A percentile compares a stretch with the other conserved stretches of the same genome.
Evolutionary conservation across 768 basidiomycete species (phyloP).

Genomic region (Trametes meyenii): DNA sequence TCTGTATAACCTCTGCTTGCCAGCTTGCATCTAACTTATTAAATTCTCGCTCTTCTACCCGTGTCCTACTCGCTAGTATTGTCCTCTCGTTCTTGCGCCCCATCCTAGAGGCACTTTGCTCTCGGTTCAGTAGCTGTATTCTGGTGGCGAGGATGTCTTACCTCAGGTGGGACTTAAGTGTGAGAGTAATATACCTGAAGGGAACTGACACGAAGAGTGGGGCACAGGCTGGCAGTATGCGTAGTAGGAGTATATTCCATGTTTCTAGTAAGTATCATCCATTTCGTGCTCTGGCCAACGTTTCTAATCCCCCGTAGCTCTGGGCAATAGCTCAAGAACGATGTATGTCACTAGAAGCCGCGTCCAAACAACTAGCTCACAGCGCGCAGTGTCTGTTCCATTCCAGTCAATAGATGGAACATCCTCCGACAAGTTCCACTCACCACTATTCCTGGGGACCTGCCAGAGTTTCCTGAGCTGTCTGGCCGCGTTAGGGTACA

Average conservation of each 20-base stretch:
- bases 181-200: neutral
- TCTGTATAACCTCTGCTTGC: neutral
- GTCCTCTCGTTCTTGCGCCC: neutral
- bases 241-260: conserved; percentile 89
- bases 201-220: neutral
- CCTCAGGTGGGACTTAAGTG: conserved; percentile 8
- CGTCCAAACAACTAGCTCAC: neutral
- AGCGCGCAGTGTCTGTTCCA: conserved; percentile 72
- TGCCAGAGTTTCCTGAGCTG: conserved; percentile 82
- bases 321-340: conserved; percentile 97
- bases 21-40: conserved; percentile 19
- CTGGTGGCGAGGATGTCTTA: conserved; percentile 7
- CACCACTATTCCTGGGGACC: conserved; percentile 82
- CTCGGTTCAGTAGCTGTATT: neutral
- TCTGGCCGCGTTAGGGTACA: conserved; percentile 76
- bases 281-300: neutral
- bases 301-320: conserved; percentile 47
- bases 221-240: conserved; percentile 59
- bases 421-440: conserved; percentile 76
- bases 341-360: conserved; percentile 48
- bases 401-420: conserved; percentile 70
- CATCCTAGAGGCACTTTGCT: neutral
- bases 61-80: neutral
- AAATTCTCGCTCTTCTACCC: conserved; percentile 6
- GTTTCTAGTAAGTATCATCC: conserved; percentile 69